phyloP scores from a whole-genome alignment of 257 asterid species.

The Rehmannia glutinosa region DNA sequence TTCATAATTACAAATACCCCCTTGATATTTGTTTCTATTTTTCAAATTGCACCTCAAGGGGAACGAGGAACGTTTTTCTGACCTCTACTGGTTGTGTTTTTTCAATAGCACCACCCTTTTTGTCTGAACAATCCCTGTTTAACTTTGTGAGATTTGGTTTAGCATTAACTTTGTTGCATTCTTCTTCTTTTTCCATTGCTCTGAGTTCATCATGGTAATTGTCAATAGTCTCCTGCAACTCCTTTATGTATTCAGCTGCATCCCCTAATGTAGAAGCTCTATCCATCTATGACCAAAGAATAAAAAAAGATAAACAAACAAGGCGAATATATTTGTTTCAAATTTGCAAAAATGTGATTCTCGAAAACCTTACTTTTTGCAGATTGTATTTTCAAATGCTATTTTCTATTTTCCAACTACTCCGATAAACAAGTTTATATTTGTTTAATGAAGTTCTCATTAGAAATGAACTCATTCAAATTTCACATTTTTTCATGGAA shows the following conservation, averaged over 20 bases:
- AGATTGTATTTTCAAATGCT: no score
- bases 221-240: slow-evolving; percentile 34
- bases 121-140: slow-evolving; percentile 6
- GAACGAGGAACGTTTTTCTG: background rate
- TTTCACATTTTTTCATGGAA: no score
- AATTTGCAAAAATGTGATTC: background rate
- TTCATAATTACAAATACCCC: no score
- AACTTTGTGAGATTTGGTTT: slow-evolving; percentile 15
- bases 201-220: slow-evolving; percentile 38
- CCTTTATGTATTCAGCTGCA: slow-evolving; percentile 64
- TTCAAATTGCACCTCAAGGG: no score
- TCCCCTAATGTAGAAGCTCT: slow-evolving; percentile 53
- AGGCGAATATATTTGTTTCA: background rate
- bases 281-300: slow-evolving; percentile 58
- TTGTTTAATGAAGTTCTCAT: no score
- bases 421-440: no score
- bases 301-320: background rate
- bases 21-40: no score
- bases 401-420: no score
- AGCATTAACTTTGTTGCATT: slow-evolving; percentile 12
- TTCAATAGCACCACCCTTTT: slow-evolving; percentile 14
- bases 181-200: slow-evolving; percentile 35
- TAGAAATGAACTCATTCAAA: no score
- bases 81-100: slow-evolving; percentile 37
- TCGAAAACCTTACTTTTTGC: no score